Base-by-base conservation (phyloP, 371 early-diverging fungal species). In the Rhizopus stolonifer region DNA sequence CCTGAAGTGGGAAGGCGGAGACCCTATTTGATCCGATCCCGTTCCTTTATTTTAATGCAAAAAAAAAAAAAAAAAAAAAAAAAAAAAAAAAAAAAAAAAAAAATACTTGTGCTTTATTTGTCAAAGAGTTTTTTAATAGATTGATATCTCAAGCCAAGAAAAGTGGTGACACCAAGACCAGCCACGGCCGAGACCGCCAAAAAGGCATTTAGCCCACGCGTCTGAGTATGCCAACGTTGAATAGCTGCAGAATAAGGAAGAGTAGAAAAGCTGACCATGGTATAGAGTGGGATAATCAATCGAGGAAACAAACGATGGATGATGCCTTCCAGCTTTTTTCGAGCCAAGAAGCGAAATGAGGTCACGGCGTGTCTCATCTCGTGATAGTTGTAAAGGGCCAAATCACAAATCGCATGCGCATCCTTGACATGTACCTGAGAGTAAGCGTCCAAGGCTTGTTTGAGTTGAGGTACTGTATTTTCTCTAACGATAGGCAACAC, bases 201-300 rank as follows among this genome's bases (percentile, higher is more conserved):
- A 0, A 60, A 51, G 0, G 71, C 58, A 36, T 75, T 75, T 6
- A 83, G 43, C 80, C 80, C 81, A 32, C 65, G 73, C 9, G 72
- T 72, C 60, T 89, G 87, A 1, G 69, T 48, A 31, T 83, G 74
- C 74, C 82, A 83, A 5, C 83, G 77, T 0, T 63, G 52, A 24
- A 90, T 68, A 1, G 87, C 90, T 24, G 85, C 74, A 3, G 89
- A 81, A 74, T 98, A 98, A 7, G 91, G 94, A 1, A 92, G 78
- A 6, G 88, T 83, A 10, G 93, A 80, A 68, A 98, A 98, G 46
- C 90, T 88, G 38, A 98, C 94, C 96, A 98, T 96, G 18, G 95
- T 91, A 60, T 98, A 98, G 14, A 98, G 79, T 22, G 98, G 98
- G 29, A 92, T 87, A 13, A 94, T 74, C 18, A 55, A 33, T 0